Conservation (phyloP, 2,329 filamentous ascomycete genomes). For the Clathrospora elynae region DNA sequence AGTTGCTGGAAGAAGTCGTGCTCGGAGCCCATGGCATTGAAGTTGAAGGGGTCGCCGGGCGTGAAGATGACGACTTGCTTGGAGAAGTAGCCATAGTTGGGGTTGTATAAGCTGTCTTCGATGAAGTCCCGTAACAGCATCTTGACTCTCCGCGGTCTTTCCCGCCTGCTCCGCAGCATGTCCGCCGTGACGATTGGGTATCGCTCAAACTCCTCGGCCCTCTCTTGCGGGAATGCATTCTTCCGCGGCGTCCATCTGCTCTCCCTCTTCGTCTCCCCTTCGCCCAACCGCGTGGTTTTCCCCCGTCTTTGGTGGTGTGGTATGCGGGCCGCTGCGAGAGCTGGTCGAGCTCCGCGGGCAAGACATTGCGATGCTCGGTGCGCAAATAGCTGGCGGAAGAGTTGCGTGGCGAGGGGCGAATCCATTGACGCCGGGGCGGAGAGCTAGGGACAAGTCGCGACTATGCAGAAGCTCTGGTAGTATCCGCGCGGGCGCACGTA, state of each 20-base stretch:
- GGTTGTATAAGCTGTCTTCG: conserved; percentile 94
- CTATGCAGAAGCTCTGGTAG: conserved; percentile 20
- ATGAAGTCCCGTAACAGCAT: conserved; percentile 98
- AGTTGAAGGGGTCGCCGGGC: conserved; percentile 89
- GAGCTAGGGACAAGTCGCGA: conserved; percentile 17
- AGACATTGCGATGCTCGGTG: conserved; percentile 64
- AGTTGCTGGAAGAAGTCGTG: conserved; percentile 80
- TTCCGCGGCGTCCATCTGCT: conserved; percentile 86
- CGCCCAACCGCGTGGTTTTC: conserved; percentile 35
- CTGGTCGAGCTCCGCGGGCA: conserved; percentile 54
- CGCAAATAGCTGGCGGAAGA: conserved; percentile 85
- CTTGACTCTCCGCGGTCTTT: conserved; percentile 86
- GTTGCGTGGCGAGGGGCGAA: conserved; percentile 73
- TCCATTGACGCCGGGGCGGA: conserved; percentile 67
- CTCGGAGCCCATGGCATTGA: conserved; percentile 79
- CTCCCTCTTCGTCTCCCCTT: conserved; percentile 58
- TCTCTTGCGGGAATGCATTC: conserved; percentile 74
- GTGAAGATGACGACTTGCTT: conserved; percentile 97
- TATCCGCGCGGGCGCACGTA: conserved; percentile 29
- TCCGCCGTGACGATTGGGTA: conserved; percentile 87
- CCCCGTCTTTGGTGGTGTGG: conserved; percentile 38
- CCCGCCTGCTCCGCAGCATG: conserved; percentile 71
- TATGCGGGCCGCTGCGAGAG: conserved; percentile 47
- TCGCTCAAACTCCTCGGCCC: conserved; percentile 76
- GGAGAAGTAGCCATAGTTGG: conserved; percentile 92